Base-by-base conservation (phyloP, 371 early-diverging fungal genomes). In the Ecytonucleospora hepatopenaei region DNA sequence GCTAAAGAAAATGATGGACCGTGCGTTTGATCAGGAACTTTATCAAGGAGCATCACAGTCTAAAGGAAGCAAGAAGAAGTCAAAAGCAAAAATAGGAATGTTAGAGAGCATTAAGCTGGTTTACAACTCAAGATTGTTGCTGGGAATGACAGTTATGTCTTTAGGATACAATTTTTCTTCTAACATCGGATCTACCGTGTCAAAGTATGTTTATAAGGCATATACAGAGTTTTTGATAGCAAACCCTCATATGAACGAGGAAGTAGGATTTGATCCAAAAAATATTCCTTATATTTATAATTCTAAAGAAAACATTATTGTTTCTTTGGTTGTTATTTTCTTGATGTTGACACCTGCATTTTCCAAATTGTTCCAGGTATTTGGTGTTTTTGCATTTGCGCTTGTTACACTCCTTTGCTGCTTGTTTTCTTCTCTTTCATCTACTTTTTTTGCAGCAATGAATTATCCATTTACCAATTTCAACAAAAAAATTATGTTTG, bases 151-250 rank as follows among this genome's bases (percentile, higher is more conserved):
- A 5, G 33, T 28, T 8, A 58, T 63, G 5, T 8, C 64, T 4
- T 26, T 63, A 3, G 55, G 55, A 5, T 63, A 63, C 54, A 63
- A 63, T 24, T 31, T 63, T 51, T 21, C 53, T 4, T 8, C 15
- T 21, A 19, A 4, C 8, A 12, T 17, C 5, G 26, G 12, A 4
- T 51, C 53, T 26, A 12, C 53, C 4, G 5, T 51, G 53, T 4
- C 53, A 4, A 21, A 17, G 23, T 21, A 15, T 8, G 26, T 24
- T 8, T 51, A 51, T 51, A 51, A 17, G 26, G 15, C 53, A 24
- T 15, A 21, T 51, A 19, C 21, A 8, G 26, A 51, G 8, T 51
- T 8, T 51, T 51, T 21, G 15, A 24, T 24, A 8, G 12, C 8
- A 19, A 51, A 51, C 19, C 53, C 53, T 12, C 19, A 4, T 8